Evolutionary conservation across 768 basidiomycete genomes (phyloP).

Genomic region (Glaciozyma antarctica): DNA sequence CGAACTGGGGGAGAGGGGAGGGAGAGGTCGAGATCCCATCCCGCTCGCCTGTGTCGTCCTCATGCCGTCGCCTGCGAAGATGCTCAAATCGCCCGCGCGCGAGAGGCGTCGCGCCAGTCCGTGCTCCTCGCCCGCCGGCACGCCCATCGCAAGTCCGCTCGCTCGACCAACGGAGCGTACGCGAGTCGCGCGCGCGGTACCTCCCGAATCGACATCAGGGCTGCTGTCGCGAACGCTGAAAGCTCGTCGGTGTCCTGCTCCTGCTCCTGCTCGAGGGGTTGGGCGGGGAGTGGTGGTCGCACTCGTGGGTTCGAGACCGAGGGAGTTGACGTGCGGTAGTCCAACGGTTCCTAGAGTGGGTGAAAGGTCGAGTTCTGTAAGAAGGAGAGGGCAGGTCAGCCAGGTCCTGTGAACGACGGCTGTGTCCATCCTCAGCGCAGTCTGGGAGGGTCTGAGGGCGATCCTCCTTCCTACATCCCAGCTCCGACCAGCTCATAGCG

Average conservation of each 20-base stretch:
- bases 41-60: neutral
- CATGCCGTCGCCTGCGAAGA: no score
- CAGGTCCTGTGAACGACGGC: neutral
- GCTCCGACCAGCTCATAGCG: no score
- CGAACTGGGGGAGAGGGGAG: constrained; percentile 10
- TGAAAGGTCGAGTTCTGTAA: constrained; percentile 25
- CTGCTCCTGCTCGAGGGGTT: neutral
- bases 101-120: neutral
- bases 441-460: neutral
- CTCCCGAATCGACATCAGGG: constrained; percentile 11
- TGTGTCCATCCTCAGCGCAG: neutral
- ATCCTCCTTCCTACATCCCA: no score
- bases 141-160: constrained; percentile 6
- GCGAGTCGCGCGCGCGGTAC: constrained; percentile 7
- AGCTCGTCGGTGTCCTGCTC: neutral
- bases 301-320: neutral
- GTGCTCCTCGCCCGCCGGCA: neutral
- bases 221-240: constrained; percentile 10
- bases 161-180: constrained; percentile 19
- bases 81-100: neutral
- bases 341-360: neutral
- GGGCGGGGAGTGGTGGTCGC: constrained; percentile 13
- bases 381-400: neutral
- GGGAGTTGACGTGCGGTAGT: constrained; percentile 3
- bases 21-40: constrained; percentile 15